Evolutionary conservation across 2,329 filamentous ascomycete genomes (phyloP).

Genomic region (Penicillium sp.): DNA sequence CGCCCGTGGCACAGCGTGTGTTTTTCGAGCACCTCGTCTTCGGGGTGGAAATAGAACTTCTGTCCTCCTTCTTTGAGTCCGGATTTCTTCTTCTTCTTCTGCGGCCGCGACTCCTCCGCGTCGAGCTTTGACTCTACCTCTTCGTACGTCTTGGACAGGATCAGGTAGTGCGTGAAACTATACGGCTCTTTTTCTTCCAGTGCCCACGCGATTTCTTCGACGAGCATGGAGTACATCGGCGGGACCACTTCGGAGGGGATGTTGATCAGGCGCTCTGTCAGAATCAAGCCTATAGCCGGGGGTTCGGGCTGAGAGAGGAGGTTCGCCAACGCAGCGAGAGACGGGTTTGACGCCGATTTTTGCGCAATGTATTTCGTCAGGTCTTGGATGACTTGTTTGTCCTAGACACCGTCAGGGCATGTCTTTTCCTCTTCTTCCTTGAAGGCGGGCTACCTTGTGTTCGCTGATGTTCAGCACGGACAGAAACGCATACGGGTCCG

Average conservation of each 20-base stretch:
- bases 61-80: constrained; percentile 20
- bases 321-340: constrained; percentile 55
- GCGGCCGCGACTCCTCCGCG: constrained; percentile 57
- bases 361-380: constrained; percentile 67
- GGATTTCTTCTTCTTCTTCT: constrained; percentile 63
- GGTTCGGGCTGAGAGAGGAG: constrained; percentile 53
- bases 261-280: constrained; percentile 94
- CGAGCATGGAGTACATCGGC: constrained; percentile 90
- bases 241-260: constrained; percentile 91
- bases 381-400: constrained; percentile 67
- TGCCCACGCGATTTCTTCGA: constrained; percentile 85
- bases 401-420: no score
- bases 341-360: constrained; percentile 50
- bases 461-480: constrained; percentile 79
- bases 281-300: constrained; percentile 69
- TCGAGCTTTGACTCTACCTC: constrained; percentile 82
- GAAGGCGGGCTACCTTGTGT: constrained; percentile 52
- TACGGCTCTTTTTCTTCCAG: constrained; percentile 89
- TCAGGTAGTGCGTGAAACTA: constrained; percentile 85
- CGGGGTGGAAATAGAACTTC: constrained; percentile 88
- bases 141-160: constrained; percentile 86
- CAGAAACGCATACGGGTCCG: constrained; percentile 87
- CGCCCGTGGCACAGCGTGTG: constrained; percentile 66
- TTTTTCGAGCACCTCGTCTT: constrained; percentile 83
- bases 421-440: not conserved